A percentile compares a stretch with the other conserved stretches of the same genome.
phyloP scores from a whole-genome alignment of 805 yeast genomes.

The Peterozyma toletana region DNA sequence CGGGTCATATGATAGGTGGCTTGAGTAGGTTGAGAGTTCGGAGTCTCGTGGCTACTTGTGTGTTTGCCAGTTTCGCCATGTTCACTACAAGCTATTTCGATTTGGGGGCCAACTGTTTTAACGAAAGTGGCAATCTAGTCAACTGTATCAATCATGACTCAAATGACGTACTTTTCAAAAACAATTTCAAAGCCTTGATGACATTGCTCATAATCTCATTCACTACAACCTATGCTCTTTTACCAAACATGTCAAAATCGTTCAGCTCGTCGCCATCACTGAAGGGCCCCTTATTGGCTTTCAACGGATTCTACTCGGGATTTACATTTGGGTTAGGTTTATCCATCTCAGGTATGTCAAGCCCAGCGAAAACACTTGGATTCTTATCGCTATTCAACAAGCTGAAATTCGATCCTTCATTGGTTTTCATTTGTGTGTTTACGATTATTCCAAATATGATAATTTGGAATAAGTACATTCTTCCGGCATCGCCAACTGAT shows the following conservation, averaged over 20 bases:
- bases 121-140: background rate
- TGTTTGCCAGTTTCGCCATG: slow-evolving; percentile 29
- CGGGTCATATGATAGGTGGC: slow-evolving; percentile 49
- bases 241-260: slow-evolving; percentile 17
- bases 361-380: slow-evolving; percentile 35
- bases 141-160: slow-evolving; percentile 15
- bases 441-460: slow-evolving; percentile 37
- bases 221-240: slow-evolving; percentile 15
- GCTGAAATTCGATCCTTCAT: slow-evolving; percentile 38
- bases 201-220: slow-evolving; percentile 8
- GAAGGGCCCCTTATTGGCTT: slow-evolving; percentile 5
- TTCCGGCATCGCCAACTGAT: background rate
- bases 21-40: slow-evolving; percentile 37
- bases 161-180: slow-evolving; percentile 9
- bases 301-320: slow-evolving; percentile 19
- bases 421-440: slow-evolving; percentile 33
- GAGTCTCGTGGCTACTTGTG: slow-evolving; percentile 35
- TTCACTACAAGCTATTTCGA: slow-evolving; percentile 8
- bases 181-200: slow-evolving; percentile 10
- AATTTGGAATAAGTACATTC: slow-evolving; percentile 20
- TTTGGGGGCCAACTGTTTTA: slow-evolving; percentile 3
- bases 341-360: slow-evolving; percentile 38
- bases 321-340: slow-evolving; percentile 38
- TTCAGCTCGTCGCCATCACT: background rate
- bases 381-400: slow-evolving; percentile 30